Conservation (phyloP, 257 asterid species). For the Prunella vulgaris region DNA sequence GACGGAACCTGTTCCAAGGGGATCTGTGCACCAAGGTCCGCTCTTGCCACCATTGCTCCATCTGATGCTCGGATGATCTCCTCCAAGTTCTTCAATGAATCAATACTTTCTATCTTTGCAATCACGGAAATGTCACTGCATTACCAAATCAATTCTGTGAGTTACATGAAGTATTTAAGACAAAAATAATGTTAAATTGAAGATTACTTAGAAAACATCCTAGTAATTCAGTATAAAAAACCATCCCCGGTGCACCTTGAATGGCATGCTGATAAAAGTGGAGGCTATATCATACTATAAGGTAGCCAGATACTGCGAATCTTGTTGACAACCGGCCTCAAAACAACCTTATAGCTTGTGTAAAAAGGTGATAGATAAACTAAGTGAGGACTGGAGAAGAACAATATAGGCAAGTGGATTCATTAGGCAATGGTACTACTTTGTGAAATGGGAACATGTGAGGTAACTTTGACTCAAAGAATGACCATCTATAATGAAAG, state of each 20-base stretch:
- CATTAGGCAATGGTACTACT: not conserved
- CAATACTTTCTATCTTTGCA: slow-evolving; percentile 88
- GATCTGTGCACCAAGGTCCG: slow-evolving; percentile 89
- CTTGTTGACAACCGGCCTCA: not conserved
- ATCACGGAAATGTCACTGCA: slow-evolving; percentile 76
- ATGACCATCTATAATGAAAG: not conserved
- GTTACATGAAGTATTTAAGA: not conserved
- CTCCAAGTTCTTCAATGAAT: slow-evolving; percentile 76
- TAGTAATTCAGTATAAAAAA: not conserved
- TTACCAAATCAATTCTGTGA: slow-evolving; percentile 15
- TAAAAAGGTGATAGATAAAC: not conserved
- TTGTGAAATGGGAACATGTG: not conserved
- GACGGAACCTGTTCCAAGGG: slow-evolving; percentile 95
- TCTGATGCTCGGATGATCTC: slow-evolving; percentile 75
- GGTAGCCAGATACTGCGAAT: not conserved
- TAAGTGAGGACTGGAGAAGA: not conserved
- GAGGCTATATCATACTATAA: not conserved
- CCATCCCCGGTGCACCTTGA: not conserved
- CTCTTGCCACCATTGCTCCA: slow-evolving; percentile 96
- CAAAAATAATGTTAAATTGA: not conserved
- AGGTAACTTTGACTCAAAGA: slow-evolving; percentile 5
- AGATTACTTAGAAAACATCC: not conserved
- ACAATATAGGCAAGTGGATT: not conserved
- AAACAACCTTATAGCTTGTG: not conserved
- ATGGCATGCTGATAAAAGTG: not conserved